Evolutionary conservation across 2,329 filamentous ascomycete species (phyloP), one percentile per base, ranked within the genome.

Genomic region (Periglandula ipomoeae): DNA sequence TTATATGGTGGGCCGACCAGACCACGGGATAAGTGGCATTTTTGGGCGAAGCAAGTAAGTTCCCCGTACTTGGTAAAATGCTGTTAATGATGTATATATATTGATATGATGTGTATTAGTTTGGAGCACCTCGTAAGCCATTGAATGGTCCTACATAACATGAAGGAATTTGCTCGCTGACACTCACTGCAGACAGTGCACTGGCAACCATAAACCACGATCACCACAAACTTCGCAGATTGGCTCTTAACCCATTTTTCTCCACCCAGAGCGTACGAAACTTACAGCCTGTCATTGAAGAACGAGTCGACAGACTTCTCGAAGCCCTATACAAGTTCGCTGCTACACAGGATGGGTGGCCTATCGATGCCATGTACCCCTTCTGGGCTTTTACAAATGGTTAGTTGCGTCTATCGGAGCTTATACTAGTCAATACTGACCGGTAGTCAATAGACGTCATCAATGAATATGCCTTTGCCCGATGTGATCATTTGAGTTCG

Each of bases 311-410:
- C 44, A 59, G 62, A 40, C 60, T 67, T 32, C 55, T 67, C 37
- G 52, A 59, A 37, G 59, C 61, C 6, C 58, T 68, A 30, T 49
- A 54, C 30, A 58, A 58, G 26, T 61, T 60, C 44, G 64, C 60
- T 10, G 47, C 56, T 19, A 52, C 57, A 7, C 54, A 52, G 9
- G 42, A 53, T 4, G 58, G 56, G n/a, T 54, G 57, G 44, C 63
- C 63, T 37, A 50, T 67, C 39, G 58, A 68, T 51, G 52, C 66
- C 35, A 61, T 66, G 61, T 66, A 66, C 43, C 65, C 62, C 8
- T 67, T 65, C 41, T 64, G 64, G 7, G 66, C 66, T 19, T 66
- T 68, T 44, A 66, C 65, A 39, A 67, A 68, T 48, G 66, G 64
- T 65, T 44, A 27, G 55, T 11, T 24, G 42, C 13, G 5, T 32